Evolutionary conservation across 768 basidiomycete genomes (phyloP).

Genomic region (Kwoniella heveanensis): DNA sequence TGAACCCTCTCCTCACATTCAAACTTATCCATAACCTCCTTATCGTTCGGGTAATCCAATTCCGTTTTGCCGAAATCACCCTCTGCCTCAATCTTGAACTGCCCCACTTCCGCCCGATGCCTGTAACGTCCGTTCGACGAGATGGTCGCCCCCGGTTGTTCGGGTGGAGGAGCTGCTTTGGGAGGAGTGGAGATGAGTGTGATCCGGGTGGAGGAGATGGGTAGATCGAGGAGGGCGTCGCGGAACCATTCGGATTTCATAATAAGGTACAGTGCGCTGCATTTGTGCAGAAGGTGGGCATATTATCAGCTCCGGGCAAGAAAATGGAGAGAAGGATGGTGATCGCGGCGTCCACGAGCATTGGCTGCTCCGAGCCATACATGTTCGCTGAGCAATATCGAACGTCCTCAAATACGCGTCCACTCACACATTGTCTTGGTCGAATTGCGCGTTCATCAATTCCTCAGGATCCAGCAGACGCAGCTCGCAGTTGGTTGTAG

Average conservation of each 20-base stretch:
- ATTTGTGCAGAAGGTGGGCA: no score
- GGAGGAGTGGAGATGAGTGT: constrained; percentile 78
- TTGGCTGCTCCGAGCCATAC: no score
- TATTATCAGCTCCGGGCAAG: background rate
- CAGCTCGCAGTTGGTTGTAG: constrained; percentile 52
- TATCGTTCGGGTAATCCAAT: constrained; percentile 96
- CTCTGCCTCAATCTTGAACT: constrained; percentile 76
- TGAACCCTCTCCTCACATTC: constrained; percentile 70
- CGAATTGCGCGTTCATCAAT: constrained; percentile 76
- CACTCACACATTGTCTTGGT: constrained; percentile 66
- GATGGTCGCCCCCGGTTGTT: constrained; percentile 25
- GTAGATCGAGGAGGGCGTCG: constrained; percentile 87
- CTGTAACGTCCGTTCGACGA: constrained; percentile 25
- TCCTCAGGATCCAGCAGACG: constrained; percentile 79
- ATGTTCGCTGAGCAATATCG: background rate
- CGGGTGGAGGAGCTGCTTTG: constrained; percentile 12
- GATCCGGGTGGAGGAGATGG: constrained; percentile 81
- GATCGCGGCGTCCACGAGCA: background rate
- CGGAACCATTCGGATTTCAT: constrained; percentile 95
- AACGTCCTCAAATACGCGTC: background rate
- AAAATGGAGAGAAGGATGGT: background rate
- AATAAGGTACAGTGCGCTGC: constrained; percentile 75
- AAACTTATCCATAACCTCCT: constrained; percentile 85
- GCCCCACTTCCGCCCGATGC: constrained; percentile 60
- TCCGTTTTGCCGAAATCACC: constrained; percentile 85